Evolutionary conservation across 1,139 yeast species (phyloP).

Genomic region (Debaryomycetaceae sp.): DNA sequence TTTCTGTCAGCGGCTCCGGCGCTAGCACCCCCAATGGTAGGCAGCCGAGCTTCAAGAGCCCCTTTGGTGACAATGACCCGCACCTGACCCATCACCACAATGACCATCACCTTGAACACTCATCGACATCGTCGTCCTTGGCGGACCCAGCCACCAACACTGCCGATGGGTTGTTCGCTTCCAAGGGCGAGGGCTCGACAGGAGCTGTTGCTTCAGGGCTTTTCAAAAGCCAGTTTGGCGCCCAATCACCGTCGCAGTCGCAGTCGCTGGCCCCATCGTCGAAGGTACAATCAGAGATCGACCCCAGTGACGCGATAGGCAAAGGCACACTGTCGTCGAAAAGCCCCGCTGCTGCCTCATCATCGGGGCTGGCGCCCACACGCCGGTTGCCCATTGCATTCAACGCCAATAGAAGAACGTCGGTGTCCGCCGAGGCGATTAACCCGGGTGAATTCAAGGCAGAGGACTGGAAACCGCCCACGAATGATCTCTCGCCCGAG

Average conservation of each 20-base stretch:
- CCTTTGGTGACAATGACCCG: slow-evolving; percentile 62
- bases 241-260: slow-evolving; percentile 9
- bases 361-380: slow-evolving; percentile 10
- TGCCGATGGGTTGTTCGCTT: slow-evolving; percentile 14
- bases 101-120: slow-evolving; percentile 5
- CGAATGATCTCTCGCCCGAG: slow-evolving; percentile 56
- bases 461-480: slow-evolving; percentile 73
- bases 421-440: slow-evolving; percentile 79
- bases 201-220: slow-evolving; percentile 25
- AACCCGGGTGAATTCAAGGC: slow-evolving; percentile 53
- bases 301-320: slow-evolving; percentile 23
- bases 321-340: slow-evolving; percentile 9
- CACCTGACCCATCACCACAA: slow-evolving; percentile 39
- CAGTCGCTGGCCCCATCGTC: background rate
- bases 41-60: slow-evolving; percentile 57
- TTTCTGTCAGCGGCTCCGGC: slow-evolving; percentile 20
- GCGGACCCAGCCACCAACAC: slow-evolving; percentile 9
- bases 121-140: background rate
- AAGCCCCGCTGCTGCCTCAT: slow-evolving; percentile 10
- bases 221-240: slow-evolving; percentile 45
- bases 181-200: too few relatives aligned
- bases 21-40: slow-evolving; percentile 22
- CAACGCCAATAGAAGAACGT: slow-evolving; percentile 80
- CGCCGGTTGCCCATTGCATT: slow-evolving; percentile 46
- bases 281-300: slow-evolving; percentile 17